Base-by-base conservation (phyloP, 306 rosid species). In the Rosa rugosa region DNA sequence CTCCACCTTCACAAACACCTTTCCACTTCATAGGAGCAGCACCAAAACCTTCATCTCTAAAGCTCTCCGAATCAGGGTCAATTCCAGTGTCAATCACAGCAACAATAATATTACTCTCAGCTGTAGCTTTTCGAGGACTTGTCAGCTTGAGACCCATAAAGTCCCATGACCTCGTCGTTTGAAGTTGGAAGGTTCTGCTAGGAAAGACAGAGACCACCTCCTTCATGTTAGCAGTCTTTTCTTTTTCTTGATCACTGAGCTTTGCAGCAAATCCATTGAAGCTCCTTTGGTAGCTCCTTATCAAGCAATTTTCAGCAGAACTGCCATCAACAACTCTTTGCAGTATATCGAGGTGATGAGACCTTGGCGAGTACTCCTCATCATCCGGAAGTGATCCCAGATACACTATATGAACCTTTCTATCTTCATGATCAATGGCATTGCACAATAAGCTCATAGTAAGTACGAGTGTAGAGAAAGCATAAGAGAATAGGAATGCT, bases 121-220 rank as follows among this genome's bases (percentile, higher is more conserved):
- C 72, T 0, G 44, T 13, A 1, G 31, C 12, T 6, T 67, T 36
- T 71, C 84, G 45, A n/a, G 7, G 16, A 13, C 50, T 72, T 3
- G 59, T 51, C 8, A 69, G 38, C 1, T 47, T 1, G 14, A 86
- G 73, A 5, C 87, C 86, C 5, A 86, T 71, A 71, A 84, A 86
- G 50, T 86, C 88, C 91, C 91, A 88, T 6, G 89, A 88, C 7
- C 88, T 88, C 69, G 90, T 88, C 0, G 92, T 84, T 3, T 86
- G 89, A 7, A 71, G 49, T 1, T 73, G 75, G 3, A 66, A 45
- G 6, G 16, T 77, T 56, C 18, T 78, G 75, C 84, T 86, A 0
- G 72, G 81, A 60, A 88, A 86, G 4, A 88, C 79, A 42, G 90
- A 86, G 0, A 84, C 76, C 16, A 84, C 88, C 25, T 75, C 85